A percentile compares a stretch with the other conserved stretches of the same genome.
Evolutionary conservation across 768 basidiomycete genomes (phyloP).

Genomic region (Ephemerocybe angulata): DNA sequence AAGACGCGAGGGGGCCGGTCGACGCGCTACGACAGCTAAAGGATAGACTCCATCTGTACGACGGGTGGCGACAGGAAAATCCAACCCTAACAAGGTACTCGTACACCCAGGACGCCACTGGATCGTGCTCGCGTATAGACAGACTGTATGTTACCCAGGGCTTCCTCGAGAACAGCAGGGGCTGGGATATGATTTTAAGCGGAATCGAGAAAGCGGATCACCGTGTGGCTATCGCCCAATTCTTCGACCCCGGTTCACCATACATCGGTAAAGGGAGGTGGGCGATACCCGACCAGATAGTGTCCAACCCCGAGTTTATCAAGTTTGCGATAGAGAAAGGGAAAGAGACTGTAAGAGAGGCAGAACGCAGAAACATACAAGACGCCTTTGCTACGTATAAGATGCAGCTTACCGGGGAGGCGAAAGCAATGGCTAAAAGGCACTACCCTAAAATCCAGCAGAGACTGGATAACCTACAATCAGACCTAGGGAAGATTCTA

Average conservation of each 20-base stretch:
- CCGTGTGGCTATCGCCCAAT: constrained; percentile 15
- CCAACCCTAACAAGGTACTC: neutral
- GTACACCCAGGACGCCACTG: too few species aligned
- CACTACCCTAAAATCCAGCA: too few species aligned
- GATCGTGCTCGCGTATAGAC: constrained; percentile 25
- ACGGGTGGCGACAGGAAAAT: neutral
- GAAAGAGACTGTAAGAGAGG: neutral
- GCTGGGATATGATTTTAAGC: constrained; percentile 20
- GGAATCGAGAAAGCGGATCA: constrained; percentile 27
- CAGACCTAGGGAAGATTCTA: too few species aligned
- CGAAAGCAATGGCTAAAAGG: too few species aligned
- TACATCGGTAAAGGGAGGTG: constrained; percentile 27
- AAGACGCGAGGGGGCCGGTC: neutral
- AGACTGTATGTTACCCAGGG: constrained; percentile 24
- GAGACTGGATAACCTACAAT: too few species aligned
- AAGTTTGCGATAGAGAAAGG: neutral
- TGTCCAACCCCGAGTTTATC: constrained; percentile 14
- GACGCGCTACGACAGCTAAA: neutral
- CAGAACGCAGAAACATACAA: too few species aligned
- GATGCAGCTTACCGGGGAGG: too few species aligned
- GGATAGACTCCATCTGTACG: neutral
- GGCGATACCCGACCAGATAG: constrained; percentile 17
- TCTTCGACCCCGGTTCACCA: constrained; percentile 18
- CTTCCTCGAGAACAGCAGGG: constrained; percentile 7
- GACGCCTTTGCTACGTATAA: too few species aligned